These are phyloP conservation scores for Trypanosoma mega DNA, from an alignment of 208 protist genomes.

Conservation along the genomic window DNA sequence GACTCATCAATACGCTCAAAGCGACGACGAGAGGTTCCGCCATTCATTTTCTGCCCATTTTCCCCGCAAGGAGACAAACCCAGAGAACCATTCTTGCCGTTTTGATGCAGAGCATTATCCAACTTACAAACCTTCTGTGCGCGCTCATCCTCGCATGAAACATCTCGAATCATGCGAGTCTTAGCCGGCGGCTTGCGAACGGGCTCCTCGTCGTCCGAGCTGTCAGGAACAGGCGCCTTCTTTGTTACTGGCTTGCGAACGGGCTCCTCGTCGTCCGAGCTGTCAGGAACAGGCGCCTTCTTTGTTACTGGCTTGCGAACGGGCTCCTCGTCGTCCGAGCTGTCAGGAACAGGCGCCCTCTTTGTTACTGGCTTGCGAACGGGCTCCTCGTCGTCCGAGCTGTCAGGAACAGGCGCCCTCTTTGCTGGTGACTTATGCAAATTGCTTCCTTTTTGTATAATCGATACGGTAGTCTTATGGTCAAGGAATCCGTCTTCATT, in stretches of 20 bases:
- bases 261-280: conserved; percentile 38
- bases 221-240: conserved; percentile 24
- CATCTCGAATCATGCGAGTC: neutral
- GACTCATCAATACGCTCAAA: conserved; percentile 81
- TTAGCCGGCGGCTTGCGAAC: too few species aligned
- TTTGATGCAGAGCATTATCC: neutral
- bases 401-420: conserved; percentile 49
- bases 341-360: conserved; percentile 22
- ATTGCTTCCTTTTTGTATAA: neutral
- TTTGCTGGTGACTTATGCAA: conserved; percentile 37
- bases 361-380: conserved; percentile 39
- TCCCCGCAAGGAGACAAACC: conserved; percentile 4
- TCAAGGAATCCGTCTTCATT: neutral
- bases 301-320: conserved; percentile 28
- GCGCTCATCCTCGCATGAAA: neutral
- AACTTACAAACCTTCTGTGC: neutral
- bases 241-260: conserved; percentile 48
- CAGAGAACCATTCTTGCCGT: neutral
- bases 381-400: conserved; percentile 54
- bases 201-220: conserved; percentile 2
- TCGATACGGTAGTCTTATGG: neutral
- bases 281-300: conserved; percentile 35
- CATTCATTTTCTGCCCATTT: conserved; percentile 35
- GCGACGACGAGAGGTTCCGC: conserved; percentile 46
- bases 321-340: conserved; percentile 26